Percentiles rank a stretch among this genome's conserved stretches.
Conservation (phyloP, 768 basidiomycete species). For the Sarcomyxa edulis region DNA sequence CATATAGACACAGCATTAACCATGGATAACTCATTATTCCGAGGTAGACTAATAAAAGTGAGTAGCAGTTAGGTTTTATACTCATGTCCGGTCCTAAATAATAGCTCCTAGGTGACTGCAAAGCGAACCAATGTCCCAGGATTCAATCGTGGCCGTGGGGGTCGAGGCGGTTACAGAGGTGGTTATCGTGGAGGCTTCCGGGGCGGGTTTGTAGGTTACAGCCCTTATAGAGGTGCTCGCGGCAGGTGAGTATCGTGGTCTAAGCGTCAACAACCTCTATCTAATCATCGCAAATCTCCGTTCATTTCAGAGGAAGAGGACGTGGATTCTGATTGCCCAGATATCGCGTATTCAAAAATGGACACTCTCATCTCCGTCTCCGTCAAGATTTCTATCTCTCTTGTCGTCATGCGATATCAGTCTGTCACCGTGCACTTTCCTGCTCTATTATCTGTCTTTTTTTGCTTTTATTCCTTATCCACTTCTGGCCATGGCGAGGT, state of each 20-base stretch:
- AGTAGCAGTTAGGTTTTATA: slow-evolving; percentile 2
- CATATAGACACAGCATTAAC: slow-evolving; percentile 88
- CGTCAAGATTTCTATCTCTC: not conserved
- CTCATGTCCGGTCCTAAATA: not conserved
- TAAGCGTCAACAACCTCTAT: not conserved
- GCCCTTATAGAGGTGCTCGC: slow-evolving; percentile 60
- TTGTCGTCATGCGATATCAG: slow-evolving; percentile 6
- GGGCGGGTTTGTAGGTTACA: slow-evolving; percentile 46
- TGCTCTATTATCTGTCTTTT: not conserved
- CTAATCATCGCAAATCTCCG: slow-evolving; percentile 6
- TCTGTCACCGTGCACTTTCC: slow-evolving; percentile 8
- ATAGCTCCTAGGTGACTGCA: slow-evolving; percentile 66
- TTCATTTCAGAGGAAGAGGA: slow-evolving; percentile 54
- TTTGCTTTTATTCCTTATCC: not conserved
- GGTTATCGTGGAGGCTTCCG: slow-evolving; percentile 47
- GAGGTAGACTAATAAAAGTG: slow-evolving; percentile 89
- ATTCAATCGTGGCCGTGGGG: slow-evolving; percentile 79
- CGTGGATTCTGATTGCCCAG: slow-evolving; percentile 53
- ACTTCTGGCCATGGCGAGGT: too few species aligned
- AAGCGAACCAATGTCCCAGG: slow-evolving; percentile 97
- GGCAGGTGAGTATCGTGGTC: slow-evolving; percentile 80
- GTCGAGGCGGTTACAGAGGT: slow-evolving; percentile 59
- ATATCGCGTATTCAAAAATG: slow-evolving; percentile 6
- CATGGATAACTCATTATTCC: slow-evolving; percentile 95
- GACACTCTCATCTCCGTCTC: not conserved